These are phyloP conservation scores for Clitoria ternatea DNA, from an alignment of 306 rosid genomes.

Conservation along the genomic window DNA sequence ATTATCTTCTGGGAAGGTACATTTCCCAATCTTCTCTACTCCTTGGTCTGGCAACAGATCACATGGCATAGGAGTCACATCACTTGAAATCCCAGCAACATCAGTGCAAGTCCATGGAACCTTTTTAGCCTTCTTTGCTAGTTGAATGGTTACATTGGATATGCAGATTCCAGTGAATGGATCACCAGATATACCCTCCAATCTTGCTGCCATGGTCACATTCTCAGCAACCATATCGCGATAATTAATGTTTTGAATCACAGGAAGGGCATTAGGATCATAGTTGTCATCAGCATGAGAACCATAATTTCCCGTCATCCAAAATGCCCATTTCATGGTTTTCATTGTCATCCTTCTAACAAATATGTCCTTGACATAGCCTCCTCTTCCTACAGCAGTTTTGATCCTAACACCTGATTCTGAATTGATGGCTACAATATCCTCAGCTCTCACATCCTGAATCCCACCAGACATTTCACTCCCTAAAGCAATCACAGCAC, in stretches of 20 bases:
- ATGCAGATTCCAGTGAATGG: conserved; percentile 70
- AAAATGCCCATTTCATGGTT: conserved; percentile 74
- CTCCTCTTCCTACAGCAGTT: conserved; percentile 71
- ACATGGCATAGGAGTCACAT: conserved; percentile 59
- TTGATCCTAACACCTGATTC: conserved; percentile 72
- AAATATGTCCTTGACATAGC: conserved; percentile 59
- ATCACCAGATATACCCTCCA: conserved; percentile 59
- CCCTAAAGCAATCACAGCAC: conserved; percentile 69
- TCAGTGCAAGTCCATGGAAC: conserved; percentile 65
- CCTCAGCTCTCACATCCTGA: conserved; percentile 61
- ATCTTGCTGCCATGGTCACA: conserved; percentile 62
- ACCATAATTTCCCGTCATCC: conserved; percentile 77
- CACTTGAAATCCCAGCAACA: conserved; percentile 59
- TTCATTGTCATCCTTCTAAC: conserved; percentile 56
- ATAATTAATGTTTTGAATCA: conserved; percentile 53
- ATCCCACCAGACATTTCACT: conserved; percentile 80
- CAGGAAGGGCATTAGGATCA: conserved; percentile 59
- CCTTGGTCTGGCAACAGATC: conserved; percentile 51
- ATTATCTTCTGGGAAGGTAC: conserved; percentile 52
- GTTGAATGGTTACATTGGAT: conserved; percentile 62
- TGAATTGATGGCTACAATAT: conserved; percentile 47
- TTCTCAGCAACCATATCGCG: conserved; percentile 62
- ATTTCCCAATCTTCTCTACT: conserved; percentile 24
- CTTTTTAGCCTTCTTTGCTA: conserved; percentile 53
- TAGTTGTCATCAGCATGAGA: conserved; percentile 60